Evolutionary conservation across 225 moss, liverwort and hornwort species (phyloP).

Genomic region (Marchantia polymorpha): DNA sequence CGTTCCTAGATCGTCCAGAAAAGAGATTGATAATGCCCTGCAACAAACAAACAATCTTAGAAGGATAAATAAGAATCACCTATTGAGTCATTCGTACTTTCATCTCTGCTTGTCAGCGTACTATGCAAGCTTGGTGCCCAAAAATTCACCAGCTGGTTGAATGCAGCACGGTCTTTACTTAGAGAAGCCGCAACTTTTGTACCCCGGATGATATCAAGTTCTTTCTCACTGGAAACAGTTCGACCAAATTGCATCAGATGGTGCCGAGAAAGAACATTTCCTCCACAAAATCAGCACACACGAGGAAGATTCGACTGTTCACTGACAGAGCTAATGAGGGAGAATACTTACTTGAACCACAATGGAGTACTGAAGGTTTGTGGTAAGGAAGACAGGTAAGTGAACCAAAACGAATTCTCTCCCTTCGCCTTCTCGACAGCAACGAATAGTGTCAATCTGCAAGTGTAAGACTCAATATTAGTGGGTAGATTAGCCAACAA

Average conservation of each 20-base stretch:
- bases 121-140: conserved; percentile 21
- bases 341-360: conserved; percentile 23
- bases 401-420: conserved; percentile 25
- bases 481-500: not conserved
- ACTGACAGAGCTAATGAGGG: not conserved
- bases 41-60: too few species aligned
- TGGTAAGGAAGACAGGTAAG: conserved; percentile 25
- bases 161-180: conserved; percentile 23
- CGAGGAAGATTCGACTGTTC: too few species aligned
- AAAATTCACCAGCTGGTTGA: conserved; percentile 20
- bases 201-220: conserved; percentile 24
- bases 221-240: conserved; percentile 16
- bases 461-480: too few species aligned
- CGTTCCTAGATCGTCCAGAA: too few species aligned
- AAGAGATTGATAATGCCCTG: too few species aligned
- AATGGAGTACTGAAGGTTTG: conserved; percentile 22
- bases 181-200: conserved; percentile 33
- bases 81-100: not conserved
- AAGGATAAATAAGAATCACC: too few species aligned
- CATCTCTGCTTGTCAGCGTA: not conserved
- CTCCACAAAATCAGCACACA: not conserved
- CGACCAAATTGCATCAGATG: too few species aligned
- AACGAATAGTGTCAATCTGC: conserved; percentile 27
- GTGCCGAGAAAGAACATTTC: too few species aligned
- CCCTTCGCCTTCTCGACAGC: conserved; percentile 28